Evolutionary conservation across 306 rosid genomes (phyloP).

Genomic region (Prunus campanulata): DNA sequence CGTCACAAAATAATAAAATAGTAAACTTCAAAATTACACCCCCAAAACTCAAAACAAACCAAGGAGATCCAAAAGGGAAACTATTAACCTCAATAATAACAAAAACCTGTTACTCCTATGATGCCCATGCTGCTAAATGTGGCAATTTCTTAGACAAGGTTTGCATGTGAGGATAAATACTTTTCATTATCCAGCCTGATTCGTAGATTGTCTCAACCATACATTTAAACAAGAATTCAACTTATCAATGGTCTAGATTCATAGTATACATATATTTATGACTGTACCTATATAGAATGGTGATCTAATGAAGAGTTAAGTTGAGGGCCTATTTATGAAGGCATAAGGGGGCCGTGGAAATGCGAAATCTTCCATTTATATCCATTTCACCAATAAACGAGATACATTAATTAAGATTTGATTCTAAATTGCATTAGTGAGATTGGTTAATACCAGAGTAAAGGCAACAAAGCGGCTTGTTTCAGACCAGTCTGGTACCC

Average conservation of each 20-base stretch:
- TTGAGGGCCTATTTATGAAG: neutral
- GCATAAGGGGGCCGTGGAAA: neutral
- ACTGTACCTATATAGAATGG: neutral
- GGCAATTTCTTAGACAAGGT: neutral
- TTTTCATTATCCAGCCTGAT: neutral
- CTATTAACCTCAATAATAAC: neutral
- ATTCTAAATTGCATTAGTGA: neutral
- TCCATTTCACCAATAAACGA: neutral
- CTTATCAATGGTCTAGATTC: neutral
- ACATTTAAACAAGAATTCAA: neutral
- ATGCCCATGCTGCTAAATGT: neutral
- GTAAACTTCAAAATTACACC: neutral
- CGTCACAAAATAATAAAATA: neutral
- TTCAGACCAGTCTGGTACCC: constrained; percentile 80
- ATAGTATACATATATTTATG: too few relatives aligned
- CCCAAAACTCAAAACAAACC: neutral
- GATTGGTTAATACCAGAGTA: constrained; percentile 50
- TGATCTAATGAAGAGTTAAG: neutral
- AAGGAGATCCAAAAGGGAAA: neutral
- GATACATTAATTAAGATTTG: neutral
- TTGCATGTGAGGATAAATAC: neutral
- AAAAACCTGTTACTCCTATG: neutral
- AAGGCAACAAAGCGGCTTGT: constrained; percentile 90
- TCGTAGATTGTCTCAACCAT: neutral
- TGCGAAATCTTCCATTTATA: neutral